phyloP scores from a whole-genome alignment of 768 basidiomycete species.

The Leccinum boreale region DNA sequence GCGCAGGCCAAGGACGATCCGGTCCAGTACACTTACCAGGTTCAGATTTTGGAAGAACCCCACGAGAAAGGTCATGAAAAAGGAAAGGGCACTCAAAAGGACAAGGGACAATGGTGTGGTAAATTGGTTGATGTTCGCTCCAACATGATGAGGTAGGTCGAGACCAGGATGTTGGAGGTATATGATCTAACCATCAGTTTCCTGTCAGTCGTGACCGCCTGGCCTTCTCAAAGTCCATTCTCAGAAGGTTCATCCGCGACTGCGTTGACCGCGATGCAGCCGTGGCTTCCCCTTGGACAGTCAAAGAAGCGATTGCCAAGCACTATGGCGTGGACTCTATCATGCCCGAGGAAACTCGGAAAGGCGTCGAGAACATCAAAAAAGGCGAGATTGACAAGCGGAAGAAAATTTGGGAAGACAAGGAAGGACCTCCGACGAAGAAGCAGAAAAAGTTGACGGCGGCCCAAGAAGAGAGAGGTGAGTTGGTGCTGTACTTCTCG shows the following conservation, averaged over 20 bases:
- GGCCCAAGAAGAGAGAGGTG: constrained; percentile 75
- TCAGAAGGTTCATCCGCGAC: constrained; percentile 94
- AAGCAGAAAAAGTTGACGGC: constrained; percentile 77
- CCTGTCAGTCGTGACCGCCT: constrained; percentile 82
- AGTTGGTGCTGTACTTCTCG: constrained; percentile 3
- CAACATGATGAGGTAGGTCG: constrained; percentile 71
- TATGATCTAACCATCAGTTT: constrained; percentile 1
- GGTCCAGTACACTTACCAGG: constrained; percentile 79
- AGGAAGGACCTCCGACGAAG: constrained; percentile 77
- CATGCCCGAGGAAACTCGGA: constrained; percentile 83
- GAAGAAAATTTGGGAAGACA: constrained; percentile 88
- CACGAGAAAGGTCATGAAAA: constrained; percentile 66
- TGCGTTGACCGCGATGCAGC: constrained; percentile 91
- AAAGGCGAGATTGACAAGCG: constrained; percentile 90
- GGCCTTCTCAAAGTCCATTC: constrained; percentile 94
- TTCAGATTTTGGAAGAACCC: constrained; percentile 78
- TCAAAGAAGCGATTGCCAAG: constrained; percentile 80
- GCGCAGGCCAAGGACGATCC: constrained; percentile 75
- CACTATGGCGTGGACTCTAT: constrained; percentile 81
- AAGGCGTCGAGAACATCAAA: constrained; percentile 74
- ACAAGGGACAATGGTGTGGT: constrained; percentile 65
- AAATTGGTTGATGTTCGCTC: constrained; percentile 83
- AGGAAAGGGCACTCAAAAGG: constrained; percentile 51
- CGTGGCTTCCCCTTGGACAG: constrained; percentile 93
- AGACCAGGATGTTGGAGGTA: constrained; percentile 1